Conservation (phyloP, 768 basidiomycete species). For the Trametes cubensis region DNA sequence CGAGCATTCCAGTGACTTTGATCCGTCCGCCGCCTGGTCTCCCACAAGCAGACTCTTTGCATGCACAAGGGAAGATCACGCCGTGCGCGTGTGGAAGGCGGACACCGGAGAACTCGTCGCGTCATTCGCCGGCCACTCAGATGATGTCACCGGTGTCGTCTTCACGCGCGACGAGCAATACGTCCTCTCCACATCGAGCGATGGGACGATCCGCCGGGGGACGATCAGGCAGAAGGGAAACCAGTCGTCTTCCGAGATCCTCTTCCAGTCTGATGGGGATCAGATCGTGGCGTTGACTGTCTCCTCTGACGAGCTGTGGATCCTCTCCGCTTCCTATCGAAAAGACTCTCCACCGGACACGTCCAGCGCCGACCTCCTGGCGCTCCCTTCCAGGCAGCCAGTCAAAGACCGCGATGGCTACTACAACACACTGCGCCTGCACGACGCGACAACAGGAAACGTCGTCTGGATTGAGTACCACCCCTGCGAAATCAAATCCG, state of each 20-base stretch:
- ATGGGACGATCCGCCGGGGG: background rate
- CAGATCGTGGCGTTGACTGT: background rate
- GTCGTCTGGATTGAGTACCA: background rate
- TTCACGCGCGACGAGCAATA: background rate
- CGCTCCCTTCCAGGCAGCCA: background rate
- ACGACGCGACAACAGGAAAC: background rate
- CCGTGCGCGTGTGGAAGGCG: background rate
- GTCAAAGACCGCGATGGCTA: background rate
- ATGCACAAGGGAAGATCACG: background rate
- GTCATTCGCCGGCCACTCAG: background rate
- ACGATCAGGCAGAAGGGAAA: background rate
- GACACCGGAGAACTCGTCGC: background rate
- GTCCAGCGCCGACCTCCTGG: background rate
- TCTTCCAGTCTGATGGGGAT: background rate
- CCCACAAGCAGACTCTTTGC: background rate
- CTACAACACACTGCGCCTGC: background rate
- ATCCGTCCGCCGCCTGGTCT: background rate
- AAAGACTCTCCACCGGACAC: background rate
- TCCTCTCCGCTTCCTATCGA: background rate
- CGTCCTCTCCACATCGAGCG: background rate
- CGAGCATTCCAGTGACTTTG: background rate
- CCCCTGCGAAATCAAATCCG: background rate
- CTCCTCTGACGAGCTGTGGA: background rate
- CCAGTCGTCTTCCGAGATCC: background rate
- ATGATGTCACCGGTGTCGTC: background rate